phyloP scores from a whole-genome alignment of 108 stramenopile species.

The Pseudonitzschia multiseries region DNA sequence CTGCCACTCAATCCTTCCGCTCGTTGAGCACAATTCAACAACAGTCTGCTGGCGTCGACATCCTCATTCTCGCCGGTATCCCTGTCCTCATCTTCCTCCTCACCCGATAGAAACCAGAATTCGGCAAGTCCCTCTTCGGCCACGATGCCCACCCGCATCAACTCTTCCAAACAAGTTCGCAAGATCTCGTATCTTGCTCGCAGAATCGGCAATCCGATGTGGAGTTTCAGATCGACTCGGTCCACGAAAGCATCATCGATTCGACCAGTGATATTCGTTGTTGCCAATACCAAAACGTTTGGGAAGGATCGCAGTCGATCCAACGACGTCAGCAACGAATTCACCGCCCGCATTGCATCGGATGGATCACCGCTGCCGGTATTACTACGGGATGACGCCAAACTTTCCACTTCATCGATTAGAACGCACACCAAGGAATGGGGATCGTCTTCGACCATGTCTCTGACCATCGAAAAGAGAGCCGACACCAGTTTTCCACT shows the following conservation, averaged over 20 bases:
- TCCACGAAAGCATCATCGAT: constrained; percentile 87
- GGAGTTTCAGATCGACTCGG: constrained; percentile 72
- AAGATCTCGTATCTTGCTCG: constrained; percentile 70
- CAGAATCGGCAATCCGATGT: constrained; percentile 56
- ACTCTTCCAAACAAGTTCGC: constrained; percentile 61
- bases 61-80: not conserved
- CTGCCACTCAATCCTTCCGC: constrained; percentile 57
- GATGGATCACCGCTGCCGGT: constrained; percentile 50
- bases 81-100: not conserved
- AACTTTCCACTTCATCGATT: constrained; percentile 79
- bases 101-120: not conserved
- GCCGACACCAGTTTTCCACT: constrained; percentile 76
- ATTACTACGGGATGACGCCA: constrained; percentile 45
- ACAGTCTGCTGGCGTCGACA: not conserved
- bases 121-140: not conserved
- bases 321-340: constrained; percentile 70
- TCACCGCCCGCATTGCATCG: constrained; percentile 75
- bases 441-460: constrained; percentile 78
- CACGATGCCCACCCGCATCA: constrained; percentile 63
- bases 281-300: constrained; percentile 84
- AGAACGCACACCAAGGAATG: constrained; percentile 68
- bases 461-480: constrained; percentile 74
- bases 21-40: constrained; percentile 29
- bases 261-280: constrained; percentile 72
- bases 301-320: constrained; percentile 64